Conservation (phyloP, 176 grass and related monocot genomes). For the Panicum miliaceum region DNA sequence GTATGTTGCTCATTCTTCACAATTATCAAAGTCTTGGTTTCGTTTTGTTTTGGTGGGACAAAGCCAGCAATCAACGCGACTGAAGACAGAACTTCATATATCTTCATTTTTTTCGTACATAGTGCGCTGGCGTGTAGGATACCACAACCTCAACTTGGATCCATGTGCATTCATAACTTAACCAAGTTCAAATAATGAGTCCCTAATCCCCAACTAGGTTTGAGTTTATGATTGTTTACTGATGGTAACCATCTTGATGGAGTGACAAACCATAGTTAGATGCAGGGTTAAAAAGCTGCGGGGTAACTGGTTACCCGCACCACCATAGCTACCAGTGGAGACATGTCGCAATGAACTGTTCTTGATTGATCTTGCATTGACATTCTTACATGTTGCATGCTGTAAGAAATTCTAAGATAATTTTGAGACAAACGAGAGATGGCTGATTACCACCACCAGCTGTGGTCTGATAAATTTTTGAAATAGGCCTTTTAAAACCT, state of each 20-base stretch:
- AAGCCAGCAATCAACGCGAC: background rate
- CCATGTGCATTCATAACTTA: background rate
- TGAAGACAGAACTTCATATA: background rate
- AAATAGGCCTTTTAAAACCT: background rate
- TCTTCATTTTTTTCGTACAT: background rate
- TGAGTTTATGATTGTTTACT: background rate
- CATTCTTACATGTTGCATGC: background rate
- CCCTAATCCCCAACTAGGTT: background rate
- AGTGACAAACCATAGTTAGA: too few species aligned
- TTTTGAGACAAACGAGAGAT: background rate
- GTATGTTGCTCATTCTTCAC: background rate
- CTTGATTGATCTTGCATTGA: background rate
- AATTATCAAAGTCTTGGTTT: background rate
- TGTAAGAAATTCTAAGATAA: background rate
- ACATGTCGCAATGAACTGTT: background rate
- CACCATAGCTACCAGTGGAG: background rate
- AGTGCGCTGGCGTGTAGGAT: constrained; percentile 1
- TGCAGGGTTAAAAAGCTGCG: too few species aligned
- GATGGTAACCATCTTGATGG: background rate
- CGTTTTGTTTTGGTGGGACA: background rate
- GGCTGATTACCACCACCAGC: background rate
- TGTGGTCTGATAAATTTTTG: background rate
- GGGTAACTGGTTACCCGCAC: too few species aligned
- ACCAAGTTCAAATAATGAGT: background rate
- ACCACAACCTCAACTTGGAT: background rate